These are phyloP conservation scores for Anthoceros angustus DNA, from an alignment of 225 moss, liverwort and hornwort genomes.

Conservation along the genomic window DNA sequence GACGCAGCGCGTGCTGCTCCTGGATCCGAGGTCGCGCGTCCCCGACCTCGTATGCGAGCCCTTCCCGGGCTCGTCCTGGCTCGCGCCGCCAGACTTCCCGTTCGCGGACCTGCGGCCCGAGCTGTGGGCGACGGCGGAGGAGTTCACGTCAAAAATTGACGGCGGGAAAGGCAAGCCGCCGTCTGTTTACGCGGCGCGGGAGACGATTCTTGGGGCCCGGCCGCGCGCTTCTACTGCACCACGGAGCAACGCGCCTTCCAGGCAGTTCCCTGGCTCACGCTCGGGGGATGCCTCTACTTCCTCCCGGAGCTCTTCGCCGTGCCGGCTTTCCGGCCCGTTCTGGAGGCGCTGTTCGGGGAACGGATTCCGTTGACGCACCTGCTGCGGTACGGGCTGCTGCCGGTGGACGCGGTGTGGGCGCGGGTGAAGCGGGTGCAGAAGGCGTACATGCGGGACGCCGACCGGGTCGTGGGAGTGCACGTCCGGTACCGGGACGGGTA, in stretches of 20 bases:
- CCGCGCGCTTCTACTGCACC: slow-evolving; percentile 19
- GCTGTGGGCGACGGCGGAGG: slow-evolving; percentile 13
- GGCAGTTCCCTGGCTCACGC: slow-evolving; percentile 14
- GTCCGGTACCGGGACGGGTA: slow-evolving; percentile 14
- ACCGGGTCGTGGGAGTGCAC: slow-evolving; percentile 12
- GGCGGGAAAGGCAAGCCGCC: background rate
- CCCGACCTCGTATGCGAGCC: slow-evolving; percentile 29
- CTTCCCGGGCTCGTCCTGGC: slow-evolving; percentile 23
- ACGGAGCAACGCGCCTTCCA: slow-evolving; percentile 17
- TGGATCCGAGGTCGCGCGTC: slow-evolving; percentile 20
- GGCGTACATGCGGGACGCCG: slow-evolving; percentile 5
- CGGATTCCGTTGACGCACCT: slow-evolving; percentile 12
- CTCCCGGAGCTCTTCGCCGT: slow-evolving; percentile 24
- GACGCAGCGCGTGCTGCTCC: slow-evolving; percentile 18
- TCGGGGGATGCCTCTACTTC: slow-evolving; percentile 23
- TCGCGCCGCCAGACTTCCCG: slow-evolving; percentile 15
- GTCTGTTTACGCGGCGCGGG: slow-evolving; percentile 13
- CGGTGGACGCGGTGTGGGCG: slow-evolving; percentile 10
- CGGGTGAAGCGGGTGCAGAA: slow-evolving; percentile 9
- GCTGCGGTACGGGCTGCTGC: slow-evolving; percentile 10
- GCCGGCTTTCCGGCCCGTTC: slow-evolving; percentile 11
- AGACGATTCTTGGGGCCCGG: slow-evolving; percentile 23
- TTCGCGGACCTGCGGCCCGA: slow-evolving; percentile 19
- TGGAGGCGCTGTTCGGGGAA: slow-evolving; percentile 14
- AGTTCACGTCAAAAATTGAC: slow-evolving; percentile 9